Percentiles rank a stretch among this genome's conserved stretches.
phyloP scores from a whole-genome alignment of 805 yeast genomes.

The Pichia pseudocactophila region DNA sequence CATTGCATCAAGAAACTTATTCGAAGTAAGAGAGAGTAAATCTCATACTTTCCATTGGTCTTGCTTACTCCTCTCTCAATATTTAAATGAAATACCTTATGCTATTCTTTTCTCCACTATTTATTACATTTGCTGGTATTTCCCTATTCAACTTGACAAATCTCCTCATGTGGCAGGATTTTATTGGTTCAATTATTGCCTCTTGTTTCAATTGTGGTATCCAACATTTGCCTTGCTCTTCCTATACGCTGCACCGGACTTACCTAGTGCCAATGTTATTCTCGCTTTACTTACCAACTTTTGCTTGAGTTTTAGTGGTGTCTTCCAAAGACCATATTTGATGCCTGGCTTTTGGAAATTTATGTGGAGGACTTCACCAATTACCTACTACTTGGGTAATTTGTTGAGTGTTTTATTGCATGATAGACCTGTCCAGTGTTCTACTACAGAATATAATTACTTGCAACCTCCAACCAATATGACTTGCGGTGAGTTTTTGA shows the following conservation, averaged over 20 bases:
- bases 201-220: constrained; percentile 38
- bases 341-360: constrained; percentile 52
- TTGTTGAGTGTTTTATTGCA: constrained; percentile 43
- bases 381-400: constrained; percentile 57
- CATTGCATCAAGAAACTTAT: constrained; percentile 52
- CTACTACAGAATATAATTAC: constrained; percentile 37
- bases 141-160: constrained; percentile 28
- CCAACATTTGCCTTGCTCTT: constrained; percentile 45
- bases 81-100: constrained; percentile 55
- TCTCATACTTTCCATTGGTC: constrained; percentile 74
- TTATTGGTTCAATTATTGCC: constrained; percentile 29
- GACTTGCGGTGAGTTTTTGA: constrained; percentile 55
- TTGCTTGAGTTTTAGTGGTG: constrained; percentile 49
- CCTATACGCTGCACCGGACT: constrained; percentile 51
- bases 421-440: constrained; percentile 43
- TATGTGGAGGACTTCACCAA: constrained; percentile 69
- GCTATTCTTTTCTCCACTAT: constrained; percentile 40
- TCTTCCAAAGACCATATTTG: constrained; percentile 43
- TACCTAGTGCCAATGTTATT: constrained; percentile 56
- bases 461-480: constrained; percentile 49
- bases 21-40: constrained; percentile 61
- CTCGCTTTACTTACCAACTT: constrained; percentile 17
- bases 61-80: constrained; percentile 43
- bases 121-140: constrained; percentile 33
- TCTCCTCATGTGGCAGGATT: constrained; percentile 38